Conservation (phyloP, 352 stramenopile species). For the Phytophthora sp. region DNA sequence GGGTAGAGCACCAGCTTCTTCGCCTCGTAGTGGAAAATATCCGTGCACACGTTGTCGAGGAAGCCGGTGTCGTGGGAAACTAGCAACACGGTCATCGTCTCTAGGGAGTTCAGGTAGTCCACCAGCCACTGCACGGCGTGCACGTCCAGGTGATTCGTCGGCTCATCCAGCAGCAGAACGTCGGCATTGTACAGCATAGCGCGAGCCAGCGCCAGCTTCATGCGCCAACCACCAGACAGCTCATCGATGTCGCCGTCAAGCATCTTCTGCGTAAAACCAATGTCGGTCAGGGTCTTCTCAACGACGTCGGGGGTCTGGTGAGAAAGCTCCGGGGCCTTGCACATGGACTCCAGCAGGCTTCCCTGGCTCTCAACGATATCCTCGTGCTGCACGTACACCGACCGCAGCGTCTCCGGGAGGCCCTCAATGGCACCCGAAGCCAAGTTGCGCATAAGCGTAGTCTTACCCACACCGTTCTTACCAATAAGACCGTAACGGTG, state of each 20-base stretch:
- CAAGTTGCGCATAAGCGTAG: conserved; percentile 94
- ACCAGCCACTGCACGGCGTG: conserved; percentile 98
- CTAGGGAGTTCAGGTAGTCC: conserved; percentile 96
- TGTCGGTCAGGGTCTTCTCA: conserved; percentile 80
- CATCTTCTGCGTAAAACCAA: conserved; percentile 95
- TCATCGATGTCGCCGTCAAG: conserved; percentile 93
- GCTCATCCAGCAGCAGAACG: conserved; percentile 95
- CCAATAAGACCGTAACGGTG: conserved; percentile 96
- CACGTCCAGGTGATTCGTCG: conserved; percentile 96
- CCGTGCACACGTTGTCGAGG: conserved; percentile 96
- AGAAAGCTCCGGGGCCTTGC: conserved; percentile 72
- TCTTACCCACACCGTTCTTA: conserved; percentile 97
- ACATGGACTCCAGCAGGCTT: conserved; percentile 69
- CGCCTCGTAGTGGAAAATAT: conserved; percentile 97
- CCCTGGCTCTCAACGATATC: conserved; percentile 93
- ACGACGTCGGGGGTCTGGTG: conserved; percentile 80
- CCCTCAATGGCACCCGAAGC: conserved; percentile 91
- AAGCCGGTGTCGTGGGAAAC: conserved; percentile 98
- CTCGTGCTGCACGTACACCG: conserved; percentile 97
- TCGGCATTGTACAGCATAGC: conserved; percentile 96
- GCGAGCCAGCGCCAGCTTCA: conserved; percentile 96
- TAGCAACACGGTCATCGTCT: conserved; percentile 95
- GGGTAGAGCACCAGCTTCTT: conserved; percentile 96
- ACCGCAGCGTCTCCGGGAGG: conserved; percentile 91
- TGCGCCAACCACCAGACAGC: conserved; percentile 96